A percentile compares a stretch with the other conserved stretches of the same genome.
Evolutionary conservation across 176 grass and related monocot species (phyloP).

Genomic region (Oryza rufipogon): DNA sequence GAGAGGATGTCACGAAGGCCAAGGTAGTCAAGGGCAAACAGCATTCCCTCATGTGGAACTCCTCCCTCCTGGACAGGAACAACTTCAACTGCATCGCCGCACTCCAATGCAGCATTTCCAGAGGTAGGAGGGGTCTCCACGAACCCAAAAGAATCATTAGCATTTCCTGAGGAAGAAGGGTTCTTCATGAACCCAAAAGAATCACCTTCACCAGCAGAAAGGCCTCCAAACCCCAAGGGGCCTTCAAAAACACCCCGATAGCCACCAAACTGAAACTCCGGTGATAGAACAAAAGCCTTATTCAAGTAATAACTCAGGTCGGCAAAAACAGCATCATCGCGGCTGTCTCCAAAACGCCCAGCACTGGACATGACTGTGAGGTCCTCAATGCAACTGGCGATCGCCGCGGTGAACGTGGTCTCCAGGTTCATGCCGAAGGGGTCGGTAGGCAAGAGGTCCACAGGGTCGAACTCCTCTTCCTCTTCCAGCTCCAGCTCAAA

Average conservation of each 20-base stretch:
- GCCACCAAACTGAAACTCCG: constrained; percentile 2
- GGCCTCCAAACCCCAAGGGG: constrained; percentile 26
- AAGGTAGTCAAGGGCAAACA: constrained; percentile 58
- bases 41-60: constrained; percentile 57
- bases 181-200: not conserved
- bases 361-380: constrained; percentile 28
- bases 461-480: constrained; percentile 47
- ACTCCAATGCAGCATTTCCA: constrained; percentile 32
- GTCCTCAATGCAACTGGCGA: constrained; percentile 55
- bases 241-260: constrained; percentile 29
- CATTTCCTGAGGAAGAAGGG: not conserved
- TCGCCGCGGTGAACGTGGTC: constrained; percentile 42
- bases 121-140: constrained; percentile 27
- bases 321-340: constrained; percentile 6
- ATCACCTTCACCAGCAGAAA: not conserved
- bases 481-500: constrained; percentile 35
- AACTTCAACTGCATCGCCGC: constrained; percentile 7
- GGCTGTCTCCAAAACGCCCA: constrained; percentile 28
- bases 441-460: constrained; percentile 56
- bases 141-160: not conserved
- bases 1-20: constrained; percentile 66
- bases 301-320: constrained; percentile 53
- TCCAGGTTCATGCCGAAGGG: constrained; percentile 82
- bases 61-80: constrained; percentile 37
- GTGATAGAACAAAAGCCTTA: constrained; percentile 28